Conservation (phyloP, 805 yeast genomes). For the Kuraishia borneana region DNA sequence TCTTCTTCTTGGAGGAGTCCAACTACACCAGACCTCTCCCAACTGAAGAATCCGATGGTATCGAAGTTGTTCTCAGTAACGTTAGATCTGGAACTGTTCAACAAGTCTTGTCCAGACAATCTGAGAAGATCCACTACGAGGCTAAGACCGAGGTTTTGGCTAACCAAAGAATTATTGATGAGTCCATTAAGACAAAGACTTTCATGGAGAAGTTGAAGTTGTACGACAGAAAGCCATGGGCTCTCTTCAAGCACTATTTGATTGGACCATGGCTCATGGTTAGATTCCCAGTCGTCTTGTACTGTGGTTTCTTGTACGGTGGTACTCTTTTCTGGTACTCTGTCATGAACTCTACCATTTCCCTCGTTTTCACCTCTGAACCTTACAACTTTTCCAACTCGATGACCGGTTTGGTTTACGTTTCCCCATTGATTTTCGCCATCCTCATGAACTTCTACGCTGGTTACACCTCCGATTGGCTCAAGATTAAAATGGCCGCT, state of each 20-base stretch:
- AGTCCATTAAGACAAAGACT: conserved; percentile 1
- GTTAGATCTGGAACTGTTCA: background rate
- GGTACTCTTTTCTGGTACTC: conserved; percentile 36
- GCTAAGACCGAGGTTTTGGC: background rate
- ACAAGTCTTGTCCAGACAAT: background rate
- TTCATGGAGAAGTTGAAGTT: conserved; percentile 21
- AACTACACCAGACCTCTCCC: conserved; percentile 14
- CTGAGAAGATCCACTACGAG: background rate
- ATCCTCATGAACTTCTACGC: conserved; percentile 30
- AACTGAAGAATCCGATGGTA: background rate
- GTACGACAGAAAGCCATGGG: conserved; percentile 14
- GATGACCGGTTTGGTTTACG: conserved; percentile 36
- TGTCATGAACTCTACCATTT: conserved; percentile 37
- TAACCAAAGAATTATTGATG: background rate
- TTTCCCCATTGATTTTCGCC: conserved; percentile 41
- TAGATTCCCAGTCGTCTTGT: conserved; percentile 42
- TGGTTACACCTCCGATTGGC: conserved; percentile 40
- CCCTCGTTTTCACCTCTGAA: conserved; percentile 27
- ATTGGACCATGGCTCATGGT: conserved; percentile 28
- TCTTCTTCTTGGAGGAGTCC: conserved; percentile 37
- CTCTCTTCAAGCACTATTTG: conserved; percentile 18
- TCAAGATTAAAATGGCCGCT: conserved; percentile 35
- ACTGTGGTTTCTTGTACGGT: conserved; percentile 49
- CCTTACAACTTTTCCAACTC: conserved; percentile 44
- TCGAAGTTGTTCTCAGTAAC: conserved; percentile 2